Conservation (phyloP, 768 basidiomycete species). For the Suillus brevipes region DNA sequence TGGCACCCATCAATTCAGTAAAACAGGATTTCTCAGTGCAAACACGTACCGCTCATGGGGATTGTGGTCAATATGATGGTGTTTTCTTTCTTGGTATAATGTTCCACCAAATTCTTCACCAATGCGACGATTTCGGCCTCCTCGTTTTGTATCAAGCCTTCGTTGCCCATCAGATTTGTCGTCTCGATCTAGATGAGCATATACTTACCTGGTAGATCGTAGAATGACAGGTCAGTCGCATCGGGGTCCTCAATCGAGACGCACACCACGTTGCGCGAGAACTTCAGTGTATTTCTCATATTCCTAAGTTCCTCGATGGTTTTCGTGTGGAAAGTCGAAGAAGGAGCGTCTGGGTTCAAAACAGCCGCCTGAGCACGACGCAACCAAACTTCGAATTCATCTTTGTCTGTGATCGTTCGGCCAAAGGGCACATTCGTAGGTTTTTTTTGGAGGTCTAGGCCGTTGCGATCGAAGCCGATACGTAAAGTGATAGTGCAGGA, state of each 20-base stretch:
- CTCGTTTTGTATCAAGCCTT: conserved; percentile 62
- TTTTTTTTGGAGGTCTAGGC: conserved; percentile 20
- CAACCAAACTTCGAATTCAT: conserved; percentile 41
- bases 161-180: conserved; percentile 9
- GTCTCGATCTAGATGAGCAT: background rate
- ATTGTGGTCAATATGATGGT: conserved; percentile 66
- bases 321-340: conserved; percentile 24
- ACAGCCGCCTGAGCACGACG: conserved; percentile 50
- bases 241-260: conserved; percentile 46
- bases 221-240: conserved; percentile 50
- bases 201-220: conserved; percentile 52
- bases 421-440: conserved; percentile 33
- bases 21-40: background rate
- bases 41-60: conserved; percentile 56
- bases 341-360: conserved; percentile 29
- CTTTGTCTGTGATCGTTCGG: conserved; percentile 28
- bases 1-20: background rate
- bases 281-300: conserved; percentile 30
- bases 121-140: conserved; percentile 40
- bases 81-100: conserved; percentile 48
- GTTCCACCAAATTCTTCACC: conserved; percentile 48
- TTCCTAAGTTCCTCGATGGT: conserved; percentile 29
- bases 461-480: conserved; percentile 32
- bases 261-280: conserved; percentile 53
- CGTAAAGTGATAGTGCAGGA: conserved; percentile 47